Evolutionary conservation across 805 yeast species (phyloP), one percentile per base, ranked within the genome.

Genomic region (Metschnikowia colocasiae): DNA sequence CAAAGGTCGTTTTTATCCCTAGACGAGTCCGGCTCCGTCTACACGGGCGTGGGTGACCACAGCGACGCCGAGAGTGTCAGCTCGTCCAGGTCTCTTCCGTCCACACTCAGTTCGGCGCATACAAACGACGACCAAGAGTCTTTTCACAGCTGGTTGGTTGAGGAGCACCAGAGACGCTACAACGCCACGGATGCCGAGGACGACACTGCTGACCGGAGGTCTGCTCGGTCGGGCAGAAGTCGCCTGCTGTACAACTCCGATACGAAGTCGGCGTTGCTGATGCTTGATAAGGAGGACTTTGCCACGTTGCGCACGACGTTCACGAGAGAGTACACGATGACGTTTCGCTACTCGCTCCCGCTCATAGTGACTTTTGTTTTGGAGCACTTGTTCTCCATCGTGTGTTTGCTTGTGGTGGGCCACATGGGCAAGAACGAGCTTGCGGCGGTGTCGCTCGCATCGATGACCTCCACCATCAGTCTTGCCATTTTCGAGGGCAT

Each of bases 401-500:
- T 73, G 16, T 65, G 73, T 40, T 56, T 73, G 42, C 53, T 73
- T 23, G 76, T 72, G 31, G 77, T 72, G 35, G 77, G 77, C 2
- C 75, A 71, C 52, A 57, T 73, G 47, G 77, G 77, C 12, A 71
- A 69, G 35, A 67, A 60, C 40, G 76, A 72, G 57, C 63, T 73
- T 47, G 77, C 76, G 0, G 76, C 77, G 3, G 76, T 72, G 2
- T 71, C 76, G 8, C 60, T 73, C 38, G 77, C 71, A 0, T 62
- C 73, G 13, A 73, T 73, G 77, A 63, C 74, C 2, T 62, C 75
- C 8, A 71, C 75, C 12, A 70, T 73, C 26, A 65, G 76, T 1
- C 65, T 72, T 59, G 77, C 75, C 8, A 52, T 72, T 1, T 72
- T 72, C 48, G 76, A 73, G 53, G 77, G 77, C 15, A 68, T 69